Percentiles rank a stretch among this genome's conserved stretches.
Conservation (phyloP, 2,329 filamentous ascomycete genomes). For the Pseudovirgaria hyperparasitica region DNA sequence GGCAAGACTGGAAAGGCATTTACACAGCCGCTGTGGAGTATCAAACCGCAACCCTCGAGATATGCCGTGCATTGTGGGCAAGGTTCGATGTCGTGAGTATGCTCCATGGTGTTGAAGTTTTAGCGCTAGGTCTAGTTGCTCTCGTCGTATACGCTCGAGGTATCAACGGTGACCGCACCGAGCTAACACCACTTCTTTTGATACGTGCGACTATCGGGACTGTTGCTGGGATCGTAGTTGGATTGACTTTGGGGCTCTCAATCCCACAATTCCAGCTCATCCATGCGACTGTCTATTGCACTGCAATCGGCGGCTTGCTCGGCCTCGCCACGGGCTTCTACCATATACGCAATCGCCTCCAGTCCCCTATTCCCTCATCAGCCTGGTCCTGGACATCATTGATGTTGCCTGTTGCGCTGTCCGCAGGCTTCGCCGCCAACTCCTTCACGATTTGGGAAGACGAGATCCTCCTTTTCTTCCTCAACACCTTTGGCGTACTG, state of each 20-base stretch:
- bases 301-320: conserved; percentile 25
- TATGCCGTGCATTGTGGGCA: conserved; percentile 82
- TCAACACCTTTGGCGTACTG: conserved; percentile 74
- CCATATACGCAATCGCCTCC: conserved; percentile 28
- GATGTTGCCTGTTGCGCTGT: conserved; percentile 72
- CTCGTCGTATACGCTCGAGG: conserved; percentile 61
- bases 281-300: conserved; percentile 28
- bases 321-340: conserved; percentile 29
- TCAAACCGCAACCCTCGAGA: conserved; percentile 61
- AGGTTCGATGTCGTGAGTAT: conserved; percentile 83
- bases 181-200: conserved; percentile 41
- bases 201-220: conserved; percentile 37
- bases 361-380: conserved; percentile 51
- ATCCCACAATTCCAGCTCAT: conserved; percentile 24
- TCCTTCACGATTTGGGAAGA: conserved; percentile 99
- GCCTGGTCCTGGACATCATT: conserved; percentile 83
- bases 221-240: conserved; percentile 26
- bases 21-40: conserved; percentile 56
- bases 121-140: conserved; percentile 53
- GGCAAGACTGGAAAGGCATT: conserved; percentile 27
- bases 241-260: conserved; percentile 32
- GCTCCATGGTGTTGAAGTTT: conserved; percentile 62
- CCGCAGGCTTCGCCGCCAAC: conserved; percentile 90
- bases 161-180: conserved; percentile 38
- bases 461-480: conserved; percentile 81